These are phyloP conservation scores for Scheffersomyces parashehatae DNA, from an alignment of 1,139 yeast genomes.

Conservation along the genomic window DNA sequence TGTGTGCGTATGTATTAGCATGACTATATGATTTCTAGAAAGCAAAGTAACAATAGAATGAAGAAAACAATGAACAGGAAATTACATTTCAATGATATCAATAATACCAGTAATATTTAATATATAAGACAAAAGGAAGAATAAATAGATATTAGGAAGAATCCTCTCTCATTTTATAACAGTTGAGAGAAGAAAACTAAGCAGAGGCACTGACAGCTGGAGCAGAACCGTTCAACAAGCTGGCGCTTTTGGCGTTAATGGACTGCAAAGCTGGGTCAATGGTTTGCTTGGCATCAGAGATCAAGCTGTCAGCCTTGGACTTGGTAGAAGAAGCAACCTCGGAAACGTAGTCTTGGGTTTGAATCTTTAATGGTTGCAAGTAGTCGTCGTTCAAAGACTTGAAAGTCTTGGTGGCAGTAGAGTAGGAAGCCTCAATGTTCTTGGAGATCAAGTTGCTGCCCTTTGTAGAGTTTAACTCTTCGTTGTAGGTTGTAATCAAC, in stretches of 20 bases:
- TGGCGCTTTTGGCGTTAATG: slow-evolving; percentile 11
- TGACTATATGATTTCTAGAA: too few species aligned
- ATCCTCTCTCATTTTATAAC: too few species aligned
- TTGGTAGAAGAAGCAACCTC: slow-evolving; percentile 38
- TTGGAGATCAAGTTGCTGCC: slow-evolving; percentile 3
- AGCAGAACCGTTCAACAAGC: slow-evolving; percentile 15
- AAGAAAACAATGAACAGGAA: too few species aligned
- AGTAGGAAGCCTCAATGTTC: slow-evolving; percentile 38
- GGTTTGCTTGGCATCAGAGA: slow-evolving; percentile 31
- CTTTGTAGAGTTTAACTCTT: slow-evolving; percentile 21
- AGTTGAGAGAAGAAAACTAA: slow-evolving; percentile 2
- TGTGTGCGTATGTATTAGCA: too few species aligned
- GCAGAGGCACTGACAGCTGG: slow-evolving; percentile 17
- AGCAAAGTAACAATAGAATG: too few species aligned
- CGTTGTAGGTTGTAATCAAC: slow-evolving; percentile 36
- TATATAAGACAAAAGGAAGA: too few species aligned
- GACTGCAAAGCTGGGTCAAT: slow-evolving; percentile 9
- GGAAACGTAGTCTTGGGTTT: slow-evolving; percentile 40
- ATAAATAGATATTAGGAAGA: too few species aligned
- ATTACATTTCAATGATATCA: too few species aligned
- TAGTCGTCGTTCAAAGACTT: slow-evolving; percentile 37
- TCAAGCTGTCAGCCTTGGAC: slow-evolving; percentile 36
- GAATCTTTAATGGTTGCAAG: slow-evolving; percentile 42
- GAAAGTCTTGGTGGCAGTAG: slow-evolving; percentile 36
- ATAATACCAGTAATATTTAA: too few species aligned